Conservation (phyloP, 176 grass and related monocot species). For the Zea luxurians region DNA sequence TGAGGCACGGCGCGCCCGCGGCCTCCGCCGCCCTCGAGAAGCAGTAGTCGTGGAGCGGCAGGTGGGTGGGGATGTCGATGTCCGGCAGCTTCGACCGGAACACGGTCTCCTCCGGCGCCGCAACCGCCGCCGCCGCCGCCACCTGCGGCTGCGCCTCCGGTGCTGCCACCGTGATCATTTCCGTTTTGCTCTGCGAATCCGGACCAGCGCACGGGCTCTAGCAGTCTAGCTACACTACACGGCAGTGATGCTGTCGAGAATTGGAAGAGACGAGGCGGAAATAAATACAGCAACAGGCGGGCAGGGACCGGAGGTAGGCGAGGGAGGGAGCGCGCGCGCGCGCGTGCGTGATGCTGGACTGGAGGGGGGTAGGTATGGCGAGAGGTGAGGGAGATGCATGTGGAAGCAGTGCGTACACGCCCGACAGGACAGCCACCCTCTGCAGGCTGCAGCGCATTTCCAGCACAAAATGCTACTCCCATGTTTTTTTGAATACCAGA, state of each 20-base stretch:
- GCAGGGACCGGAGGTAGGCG: not conserved
- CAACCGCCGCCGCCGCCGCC: not conserved
- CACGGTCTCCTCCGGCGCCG: constrained; percentile 37
- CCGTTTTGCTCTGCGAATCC: not conserved
- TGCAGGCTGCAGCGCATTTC: not conserved
- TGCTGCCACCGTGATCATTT: constrained; percentile 48
- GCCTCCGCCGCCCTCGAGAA: constrained; percentile 53
- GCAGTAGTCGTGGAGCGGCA: constrained; percentile 80
- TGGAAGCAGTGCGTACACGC: constrained; percentile 35
- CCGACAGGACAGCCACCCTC: not conserved
- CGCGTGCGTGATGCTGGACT: not conserved
- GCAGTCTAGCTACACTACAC: not conserved
- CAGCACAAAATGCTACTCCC: too few relatives aligned
- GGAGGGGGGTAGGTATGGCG: constrained; percentile 27
- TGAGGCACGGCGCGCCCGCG: constrained; percentile 66
- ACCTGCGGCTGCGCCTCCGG: constrained; percentile 28
- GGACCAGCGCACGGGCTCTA: not conserved
- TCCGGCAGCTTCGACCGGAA: constrained; percentile 83
- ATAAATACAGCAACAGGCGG: constrained; percentile 24
- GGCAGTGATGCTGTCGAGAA: not conserved
- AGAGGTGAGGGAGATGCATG: not conserved
- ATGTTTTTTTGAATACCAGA: not conserved
- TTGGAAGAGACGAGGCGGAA: not conserved
- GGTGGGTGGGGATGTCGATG: constrained; percentile 63
- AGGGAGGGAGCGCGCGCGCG: not conserved